Evolutionary conservation across 2,329 filamentous ascomycete species (phyloP), one percentile per base, ranked within the genome.

Genomic region (Neofusicoccum umdonicola): DNA sequence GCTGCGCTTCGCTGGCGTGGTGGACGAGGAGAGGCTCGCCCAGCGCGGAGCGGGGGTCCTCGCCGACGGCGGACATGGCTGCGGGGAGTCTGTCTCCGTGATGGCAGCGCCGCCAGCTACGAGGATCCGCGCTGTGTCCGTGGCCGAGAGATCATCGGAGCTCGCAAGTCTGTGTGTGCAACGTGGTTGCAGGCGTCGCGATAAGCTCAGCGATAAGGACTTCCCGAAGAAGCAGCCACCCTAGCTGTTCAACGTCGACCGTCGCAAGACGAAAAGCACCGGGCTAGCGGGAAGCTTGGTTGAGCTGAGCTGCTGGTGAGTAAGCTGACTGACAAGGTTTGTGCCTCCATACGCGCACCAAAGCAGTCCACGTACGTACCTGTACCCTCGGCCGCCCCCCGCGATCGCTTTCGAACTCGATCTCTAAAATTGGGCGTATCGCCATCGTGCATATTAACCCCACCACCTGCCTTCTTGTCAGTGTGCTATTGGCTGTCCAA

Each of bases 231-330:
- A 42, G 56, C 27, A 60, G 47, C 22, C 11, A 13, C 12, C 22
- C 41, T 5, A 15, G 54, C 27, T 35, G 22, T 45, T 39, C 27
- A 47, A 31, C n/a, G 22, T 60, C 41, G 41, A 60, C 56, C 56
- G 56, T 58, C 54, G 39, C 19, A 58, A 42, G 27, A n/a, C 39
- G 22, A 58, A 34, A 47, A 47, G 56, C 42, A 22, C 11, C 31
- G 19, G n/a, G 17, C 56, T 60, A 60, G 56, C 31, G 42, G 31
- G 22, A 51, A 58, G 54, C 54, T 58, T 58, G 37, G 37, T 42
- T 56, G 39, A 31, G 27, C 27, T 27, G 6, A 13, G 17, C 45
- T 19, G 31, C 13, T 15, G 6, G 7, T 31, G 15, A 31, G 52
- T 22, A 22, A 42, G 13, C 42, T 31, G 42, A 19, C 11, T 42